Percentiles rank a stretch among this genome's conserved stretches.
phyloP scores from a whole-genome alignment of 2,329 filamentous ascomycete species.

The Trichophyton equinum region DNA sequence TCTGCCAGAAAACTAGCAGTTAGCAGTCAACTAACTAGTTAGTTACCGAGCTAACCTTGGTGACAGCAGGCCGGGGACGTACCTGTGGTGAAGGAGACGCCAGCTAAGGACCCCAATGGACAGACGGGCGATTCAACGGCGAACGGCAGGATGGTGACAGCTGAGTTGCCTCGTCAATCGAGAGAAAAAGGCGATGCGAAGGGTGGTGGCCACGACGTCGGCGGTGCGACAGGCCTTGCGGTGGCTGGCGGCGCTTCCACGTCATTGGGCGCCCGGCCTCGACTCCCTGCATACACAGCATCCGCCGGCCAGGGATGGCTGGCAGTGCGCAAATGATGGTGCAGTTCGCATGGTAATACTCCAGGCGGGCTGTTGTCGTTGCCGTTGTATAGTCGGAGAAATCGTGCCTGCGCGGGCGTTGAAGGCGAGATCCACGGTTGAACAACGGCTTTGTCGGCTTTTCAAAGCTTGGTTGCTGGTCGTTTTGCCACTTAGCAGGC shows the following conservation, averaged over 20 bases:
- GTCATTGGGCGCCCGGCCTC: constrained; percentile 1
- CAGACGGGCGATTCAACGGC: neutral
- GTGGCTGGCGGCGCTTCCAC: constrained; percentile 3
- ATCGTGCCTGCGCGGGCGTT: neutral
- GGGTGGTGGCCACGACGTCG: neutral
- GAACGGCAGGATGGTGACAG: neutral
- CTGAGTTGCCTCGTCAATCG: neutral
- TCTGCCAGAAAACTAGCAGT: neutral
- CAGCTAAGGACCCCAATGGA: neutral
- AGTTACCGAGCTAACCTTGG: neutral
- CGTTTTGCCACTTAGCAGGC: neutral
- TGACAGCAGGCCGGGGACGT: neutral
- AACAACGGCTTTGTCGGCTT: neutral
- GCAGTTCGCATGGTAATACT: too few relatives aligned
- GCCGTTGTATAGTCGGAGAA: too few relatives aligned
- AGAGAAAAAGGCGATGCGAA: neutral
- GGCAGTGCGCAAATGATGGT: neutral
- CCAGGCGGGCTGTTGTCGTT: too few relatives aligned
- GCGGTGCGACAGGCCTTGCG: neutral
- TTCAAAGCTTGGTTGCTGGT: neutral
- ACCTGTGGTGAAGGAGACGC: neutral
- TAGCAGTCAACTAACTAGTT: too few relatives aligned
- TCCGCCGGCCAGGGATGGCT: neutral
- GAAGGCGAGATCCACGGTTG: neutral
- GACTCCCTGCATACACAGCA: neutral